Percentiles rank a stretch among this genome's conserved stretches.
Evolutionary conservation across 2,329 filamentous ascomycete species (phyloP).

Genomic region (Aspergillus neoniger): DNA sequence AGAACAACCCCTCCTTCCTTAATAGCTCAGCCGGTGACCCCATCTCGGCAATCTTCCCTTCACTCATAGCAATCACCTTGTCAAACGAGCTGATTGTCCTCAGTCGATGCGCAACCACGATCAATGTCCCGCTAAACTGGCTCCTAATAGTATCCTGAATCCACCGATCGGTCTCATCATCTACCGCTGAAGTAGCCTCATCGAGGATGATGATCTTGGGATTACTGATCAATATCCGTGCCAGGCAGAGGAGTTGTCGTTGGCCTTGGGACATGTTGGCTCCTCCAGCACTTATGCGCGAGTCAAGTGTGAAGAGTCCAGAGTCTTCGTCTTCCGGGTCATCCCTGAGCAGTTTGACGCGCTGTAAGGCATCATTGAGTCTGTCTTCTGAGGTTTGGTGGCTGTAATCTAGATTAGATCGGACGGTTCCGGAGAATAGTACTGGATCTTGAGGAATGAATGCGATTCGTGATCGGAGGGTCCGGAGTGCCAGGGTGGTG

Average conservation of each 20-base stretch:
- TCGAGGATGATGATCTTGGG: not conserved
- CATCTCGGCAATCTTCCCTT: not conserved
- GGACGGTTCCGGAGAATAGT: not conserved
- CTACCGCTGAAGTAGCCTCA: not conserved
- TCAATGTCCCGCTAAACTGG: not conserved
- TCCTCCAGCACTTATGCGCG: not conserved
- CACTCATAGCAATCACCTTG: not conserved
- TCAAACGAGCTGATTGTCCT: not conserved
- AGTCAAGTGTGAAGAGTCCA: not conserved
- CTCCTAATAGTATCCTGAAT: not conserved
- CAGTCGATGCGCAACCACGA: not conserved
- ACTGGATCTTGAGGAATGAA: conserved; percentile 3
- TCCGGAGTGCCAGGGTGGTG: not conserved
- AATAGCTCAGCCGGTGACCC: not conserved
- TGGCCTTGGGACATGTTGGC: not conserved
- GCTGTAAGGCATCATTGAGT: not conserved
- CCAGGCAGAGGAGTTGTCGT: not conserved
- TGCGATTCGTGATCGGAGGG: not conserved
- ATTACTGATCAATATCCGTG: not conserved
- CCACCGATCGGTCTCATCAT: not conserved
- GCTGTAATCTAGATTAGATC: conserved; percentile 2
- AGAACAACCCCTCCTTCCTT: not conserved
- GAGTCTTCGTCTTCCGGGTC: not conserved
- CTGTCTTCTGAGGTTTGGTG: not conserved
- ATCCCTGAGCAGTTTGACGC: not conserved